Conservation (phyloP, 148 eudicot species). For the Rhododendron simsii region DNA sequence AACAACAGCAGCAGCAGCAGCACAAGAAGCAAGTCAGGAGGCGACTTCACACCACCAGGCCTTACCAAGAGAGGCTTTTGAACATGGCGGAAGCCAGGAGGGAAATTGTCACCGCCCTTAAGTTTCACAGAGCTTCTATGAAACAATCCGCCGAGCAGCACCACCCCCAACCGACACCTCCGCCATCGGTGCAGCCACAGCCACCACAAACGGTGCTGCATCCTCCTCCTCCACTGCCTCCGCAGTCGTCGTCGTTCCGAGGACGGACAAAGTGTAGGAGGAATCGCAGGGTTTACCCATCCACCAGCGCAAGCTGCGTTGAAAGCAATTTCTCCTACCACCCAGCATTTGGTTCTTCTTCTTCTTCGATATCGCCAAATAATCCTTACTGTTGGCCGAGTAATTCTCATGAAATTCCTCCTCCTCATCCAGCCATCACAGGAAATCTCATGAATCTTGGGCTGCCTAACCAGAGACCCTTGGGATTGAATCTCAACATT, state of each 20-base stretch:
- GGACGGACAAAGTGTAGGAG: slow-evolving; percentile 29
- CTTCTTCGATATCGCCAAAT: background rate
- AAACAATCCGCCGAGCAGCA: slow-evolving; percentile 37
- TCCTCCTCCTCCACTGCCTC: slow-evolving; percentile 7
- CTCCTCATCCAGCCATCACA: slow-evolving; percentile 13
- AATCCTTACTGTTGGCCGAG: slow-evolving; percentile 28
- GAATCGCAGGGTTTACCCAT: slow-evolving; percentile 25
- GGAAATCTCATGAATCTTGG: slow-evolving; percentile 29
- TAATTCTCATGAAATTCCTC: slow-evolving; percentile 18
- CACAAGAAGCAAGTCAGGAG: slow-evolving; percentile 74
- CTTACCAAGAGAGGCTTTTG: slow-evolving; percentile 84
- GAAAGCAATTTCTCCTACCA: slow-evolving; percentile 5
- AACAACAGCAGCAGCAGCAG: background rate
- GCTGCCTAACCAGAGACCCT: slow-evolving; percentile 62
- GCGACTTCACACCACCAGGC: slow-evolving; percentile 83
- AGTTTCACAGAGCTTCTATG: slow-evolving; percentile 84
- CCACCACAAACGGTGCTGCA: background rate
- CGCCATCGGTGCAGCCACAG: background rate
- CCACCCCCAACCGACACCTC: background rate
- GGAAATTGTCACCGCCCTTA: slow-evolving; percentile 88
- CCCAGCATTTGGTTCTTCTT: slow-evolving; percentile 10
- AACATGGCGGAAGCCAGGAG: slow-evolving; percentile 93
- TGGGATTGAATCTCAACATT: slow-evolving; percentile 78
- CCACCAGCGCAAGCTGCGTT: slow-evolving; percentile 8
- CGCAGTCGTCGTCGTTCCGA: slow-evolving; percentile 3